Evolutionary conservation across 352 stramenopile species (phyloP), one percentile per base, ranked within the genome.

Genomic region (Pythium aristosporum): DNA sequence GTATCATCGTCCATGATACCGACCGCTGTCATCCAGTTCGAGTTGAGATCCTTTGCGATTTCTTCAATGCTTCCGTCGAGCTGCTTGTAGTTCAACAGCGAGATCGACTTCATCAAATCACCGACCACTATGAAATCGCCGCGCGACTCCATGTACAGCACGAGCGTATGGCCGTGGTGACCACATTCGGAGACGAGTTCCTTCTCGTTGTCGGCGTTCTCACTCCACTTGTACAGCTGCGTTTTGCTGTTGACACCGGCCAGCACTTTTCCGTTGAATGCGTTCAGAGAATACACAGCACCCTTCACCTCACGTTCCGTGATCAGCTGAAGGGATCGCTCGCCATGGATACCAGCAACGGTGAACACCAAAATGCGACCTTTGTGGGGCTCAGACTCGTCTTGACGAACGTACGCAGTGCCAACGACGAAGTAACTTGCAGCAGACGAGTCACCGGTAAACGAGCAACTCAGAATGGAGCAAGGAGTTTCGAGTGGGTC

Each of bases 61-160:
- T 99, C 94, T 76, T 98, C 94, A n/a, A 99, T 91, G 23, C 73
- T 92, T 3, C 87, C 87, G 55, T 94, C 89, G 28, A 92, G 65
- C 46, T 94, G 87, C 72, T 98, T 97, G 82, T 98, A 98, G 67
- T 94, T 94, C 30, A 99, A 70, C 23, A 99, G 68, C 30, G 91
- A 97, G 54, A 99, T 96, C 3, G 93, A 98, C 65, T 98, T 97
- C 96, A 99, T 98, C 46, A 99, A 69, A 65, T 99, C 96, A 20
- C 95, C 96, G 20, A 98, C 93, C 36, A 98, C 91, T n/a, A 98
- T 96, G 50, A 98, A 97, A 67, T 98, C 92, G 23, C 94, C 94
- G 34, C 88, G 83, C 39, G 91, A 98, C 61, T 97, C 92, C 67
- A 98, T 94, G 70, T 96, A 97, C n/a, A 98, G 70, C 62, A 97